phyloP scores from a whole-genome alignment of 192 early-diverging fungal species.

The Tieghemiomyces parasiticus region DNA sequence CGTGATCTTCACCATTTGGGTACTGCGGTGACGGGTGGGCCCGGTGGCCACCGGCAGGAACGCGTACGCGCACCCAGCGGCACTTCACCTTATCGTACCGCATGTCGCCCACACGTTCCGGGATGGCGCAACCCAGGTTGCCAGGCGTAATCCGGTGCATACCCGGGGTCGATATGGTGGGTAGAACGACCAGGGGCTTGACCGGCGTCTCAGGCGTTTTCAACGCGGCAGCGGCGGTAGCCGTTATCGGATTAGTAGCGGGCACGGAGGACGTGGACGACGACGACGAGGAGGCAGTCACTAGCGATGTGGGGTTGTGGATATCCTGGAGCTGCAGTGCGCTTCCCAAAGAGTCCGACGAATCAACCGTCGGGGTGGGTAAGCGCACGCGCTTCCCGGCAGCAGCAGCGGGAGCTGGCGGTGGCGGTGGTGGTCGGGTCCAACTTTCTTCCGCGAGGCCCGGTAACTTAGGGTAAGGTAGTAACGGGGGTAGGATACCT shows the following conservation, averaged over 20 bases:
- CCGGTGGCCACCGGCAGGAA: not conserved
- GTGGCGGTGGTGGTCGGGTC: too few species aligned
- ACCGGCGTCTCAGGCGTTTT: not conserved
- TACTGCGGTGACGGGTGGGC: not conserved
- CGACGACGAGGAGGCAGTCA: not conserved
- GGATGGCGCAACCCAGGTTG: conserved; percentile 1
- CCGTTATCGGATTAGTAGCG: not conserved
- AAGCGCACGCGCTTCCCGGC: too few species aligned
- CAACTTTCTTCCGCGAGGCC: too few species aligned
- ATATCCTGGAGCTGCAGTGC: not conserved
- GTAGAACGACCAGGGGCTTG: not conserved
- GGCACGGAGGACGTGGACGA: not conserved
- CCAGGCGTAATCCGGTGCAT: not conserved
- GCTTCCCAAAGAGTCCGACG: too few species aligned
- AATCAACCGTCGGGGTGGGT: too few species aligned
- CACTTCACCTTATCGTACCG: not conserved
- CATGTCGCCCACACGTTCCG: conserved; percentile 1
- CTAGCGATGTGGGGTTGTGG: not conserved
- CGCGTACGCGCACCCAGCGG: not conserved
- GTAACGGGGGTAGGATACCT: not conserved
- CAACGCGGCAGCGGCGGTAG: not conserved
- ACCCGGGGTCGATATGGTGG: not conserved
- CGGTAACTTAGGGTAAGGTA: not conserved
- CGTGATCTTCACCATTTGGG: not conserved
- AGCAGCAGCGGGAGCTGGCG: too few species aligned